phyloP scores from a whole-genome alignment of 768 basidiomycete genomes.

The Trametes sanguinea region DNA sequence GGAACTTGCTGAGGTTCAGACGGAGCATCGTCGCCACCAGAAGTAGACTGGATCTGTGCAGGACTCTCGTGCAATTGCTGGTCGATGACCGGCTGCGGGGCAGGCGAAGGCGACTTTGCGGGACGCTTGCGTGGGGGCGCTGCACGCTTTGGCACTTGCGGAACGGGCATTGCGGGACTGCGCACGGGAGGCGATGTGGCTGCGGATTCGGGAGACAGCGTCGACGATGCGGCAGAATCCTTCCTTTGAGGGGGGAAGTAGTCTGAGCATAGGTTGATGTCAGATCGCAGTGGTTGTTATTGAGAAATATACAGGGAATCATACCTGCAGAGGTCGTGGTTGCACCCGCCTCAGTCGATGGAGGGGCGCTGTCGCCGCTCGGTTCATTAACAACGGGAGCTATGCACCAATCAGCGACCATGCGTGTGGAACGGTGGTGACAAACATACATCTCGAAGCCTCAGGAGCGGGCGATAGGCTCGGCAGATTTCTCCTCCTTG shows the following conservation, averaged over 20 bases:
- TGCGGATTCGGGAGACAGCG: conserved; percentile 28
- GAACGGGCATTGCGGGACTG: conserved; percentile 67
- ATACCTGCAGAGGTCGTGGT: conserved; percentile 10
- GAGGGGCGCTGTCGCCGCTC: neutral
- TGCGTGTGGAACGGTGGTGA: neutral
- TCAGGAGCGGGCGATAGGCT: conserved; percentile 11
- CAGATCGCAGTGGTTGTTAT: neutral
- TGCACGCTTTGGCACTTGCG: conserved; percentile 70
- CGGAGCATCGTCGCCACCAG: neutral
- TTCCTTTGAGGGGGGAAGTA: conserved; percentile 20
- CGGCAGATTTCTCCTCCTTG: conserved; percentile 20
- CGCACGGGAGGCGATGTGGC: conserved; percentile 36
- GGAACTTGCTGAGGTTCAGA: conserved; percentile 9
- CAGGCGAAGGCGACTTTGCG: conserved; percentile 50
- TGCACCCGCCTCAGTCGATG: neutral
- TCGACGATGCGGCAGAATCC: conserved; percentile 20
- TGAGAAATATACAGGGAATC: neutral
- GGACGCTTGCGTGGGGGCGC: conserved; percentile 73
- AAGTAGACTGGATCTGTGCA: conserved; percentile 15
- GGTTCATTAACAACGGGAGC: conserved; percentile 3
- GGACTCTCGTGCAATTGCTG: conserved; percentile 31
- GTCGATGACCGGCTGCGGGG: conserved; percentile 20
- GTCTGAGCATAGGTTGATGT: conserved; percentile 11
- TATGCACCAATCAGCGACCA: neutral
- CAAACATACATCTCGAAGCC: conserved; percentile 6